Conservation (phyloP, 495 filamentous ascomycete species). For the Daldinia grandis region DNA sequence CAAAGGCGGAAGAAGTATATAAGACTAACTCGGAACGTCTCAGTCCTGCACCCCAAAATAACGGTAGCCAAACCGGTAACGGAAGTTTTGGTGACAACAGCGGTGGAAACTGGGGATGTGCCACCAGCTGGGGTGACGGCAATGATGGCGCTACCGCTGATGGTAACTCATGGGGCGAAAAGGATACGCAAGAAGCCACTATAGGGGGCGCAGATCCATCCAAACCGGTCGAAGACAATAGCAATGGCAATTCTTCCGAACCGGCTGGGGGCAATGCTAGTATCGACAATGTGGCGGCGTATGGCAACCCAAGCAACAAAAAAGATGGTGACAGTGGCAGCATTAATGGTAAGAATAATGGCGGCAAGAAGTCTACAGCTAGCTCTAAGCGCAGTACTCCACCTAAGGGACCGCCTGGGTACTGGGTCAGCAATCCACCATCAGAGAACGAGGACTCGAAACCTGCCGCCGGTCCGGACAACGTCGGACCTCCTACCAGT, state of each 20-base stretch:
- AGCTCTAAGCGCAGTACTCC: not conserved
- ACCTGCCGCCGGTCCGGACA: not conserved
- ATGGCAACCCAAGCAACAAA: not conserved
- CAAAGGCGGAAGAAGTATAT: not conserved
- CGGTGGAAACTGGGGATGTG: not conserved
- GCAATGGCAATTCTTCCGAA: conserved; percentile 17
- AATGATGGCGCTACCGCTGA: not conserved
- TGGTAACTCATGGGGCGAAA: not conserved
- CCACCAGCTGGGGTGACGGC: not conserved
- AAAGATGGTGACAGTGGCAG: not conserved
- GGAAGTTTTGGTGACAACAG: not conserved
- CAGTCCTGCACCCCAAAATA: not conserved
- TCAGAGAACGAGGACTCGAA: not conserved
- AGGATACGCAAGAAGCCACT: not conserved
- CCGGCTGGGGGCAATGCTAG: conserved; percentile 3
- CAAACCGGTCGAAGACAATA: not conserved
- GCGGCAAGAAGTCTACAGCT: not conserved
- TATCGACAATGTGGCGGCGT: conserved; percentile 17
- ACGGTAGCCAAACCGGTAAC: not conserved
- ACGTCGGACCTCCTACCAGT: not conserved
- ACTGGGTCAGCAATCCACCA: not conserved
- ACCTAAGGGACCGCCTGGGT: not conserved
- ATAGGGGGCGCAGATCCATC: not conserved
- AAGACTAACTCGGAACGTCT: not conserved
- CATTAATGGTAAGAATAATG: conserved; percentile 6